Conservation (phyloP, 83 land plant genomes). For the Picea abies region DNA sequence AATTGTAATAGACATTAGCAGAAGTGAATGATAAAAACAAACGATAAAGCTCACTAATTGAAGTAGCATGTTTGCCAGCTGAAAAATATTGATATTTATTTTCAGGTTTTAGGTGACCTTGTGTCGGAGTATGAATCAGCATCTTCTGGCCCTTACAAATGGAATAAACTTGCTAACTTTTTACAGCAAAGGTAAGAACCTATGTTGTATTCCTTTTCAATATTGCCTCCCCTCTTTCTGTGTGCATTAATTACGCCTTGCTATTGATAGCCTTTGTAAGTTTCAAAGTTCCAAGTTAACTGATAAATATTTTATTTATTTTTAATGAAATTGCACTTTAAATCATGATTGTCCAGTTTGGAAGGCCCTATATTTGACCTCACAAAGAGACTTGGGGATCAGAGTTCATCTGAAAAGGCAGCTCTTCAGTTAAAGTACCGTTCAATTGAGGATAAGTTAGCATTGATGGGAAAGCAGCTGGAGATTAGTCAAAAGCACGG, state of each 20-base stretch:
- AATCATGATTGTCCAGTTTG: slow-evolving; percentile 51
- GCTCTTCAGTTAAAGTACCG: slow-evolving; percentile 64
- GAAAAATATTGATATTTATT: slow-evolving; percentile 9
- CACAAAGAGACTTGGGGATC: slow-evolving; percentile 57
- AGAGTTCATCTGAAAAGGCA: slow-evolving; percentile 57
- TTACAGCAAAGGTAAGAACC: slow-evolving; percentile 68
- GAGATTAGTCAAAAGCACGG: slow-evolving; percentile 77
- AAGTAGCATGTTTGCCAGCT: background rate
- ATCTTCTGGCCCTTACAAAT: slow-evolving; percentile 78
- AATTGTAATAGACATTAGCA: too few relatives aligned
- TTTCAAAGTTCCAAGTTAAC: background rate
- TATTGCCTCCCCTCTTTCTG: background rate
- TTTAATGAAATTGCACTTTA: background rate
- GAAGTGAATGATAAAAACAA: background rate
- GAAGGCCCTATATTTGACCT: slow-evolving; percentile 79
- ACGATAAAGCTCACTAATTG: background rate
- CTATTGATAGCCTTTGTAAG: background rate
- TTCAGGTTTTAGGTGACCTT: slow-evolving; percentile 71
- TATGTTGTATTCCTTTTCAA: background rate
- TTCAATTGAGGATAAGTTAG: slow-evolving; percentile 77
- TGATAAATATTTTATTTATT: background rate
- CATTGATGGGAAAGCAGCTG: slow-evolving; percentile 68
- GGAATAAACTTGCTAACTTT: slow-evolving; percentile 76
- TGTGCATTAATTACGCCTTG: background rate
- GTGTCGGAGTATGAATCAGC: slow-evolving; percentile 71